Conservation (phyloP, 2,329 filamentous ascomycete species). For the Chrysoporthe deuterocubensis region DNA sequence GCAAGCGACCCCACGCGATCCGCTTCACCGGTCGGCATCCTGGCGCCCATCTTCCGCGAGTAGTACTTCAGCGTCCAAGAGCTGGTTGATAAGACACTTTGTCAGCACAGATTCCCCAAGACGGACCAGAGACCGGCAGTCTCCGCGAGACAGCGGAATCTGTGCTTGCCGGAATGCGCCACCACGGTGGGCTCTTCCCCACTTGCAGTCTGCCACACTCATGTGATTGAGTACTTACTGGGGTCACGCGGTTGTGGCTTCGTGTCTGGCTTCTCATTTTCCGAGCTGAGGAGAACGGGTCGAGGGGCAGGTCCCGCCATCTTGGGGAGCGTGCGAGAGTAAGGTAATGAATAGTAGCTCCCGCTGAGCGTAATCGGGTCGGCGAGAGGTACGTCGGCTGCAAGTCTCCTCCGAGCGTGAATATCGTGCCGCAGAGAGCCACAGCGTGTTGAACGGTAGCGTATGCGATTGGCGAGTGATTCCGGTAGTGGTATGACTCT, state of each 20-base stretch:
- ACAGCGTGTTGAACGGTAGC: background rate
- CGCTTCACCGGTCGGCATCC: slow-evolving; percentile 20
- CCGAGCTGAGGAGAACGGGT: background rate
- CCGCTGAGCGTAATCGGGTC: background rate
- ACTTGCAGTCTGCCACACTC: slow-evolving; percentile 18
- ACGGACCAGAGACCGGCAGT: slow-evolving; percentile 5
- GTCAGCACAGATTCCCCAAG: slow-evolving; percentile 9
- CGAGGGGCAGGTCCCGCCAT: slow-evolving; percentile 8
- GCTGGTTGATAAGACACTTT: slow-evolving; percentile 16
- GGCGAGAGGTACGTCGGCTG: background rate
- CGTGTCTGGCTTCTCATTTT: slow-evolving; percentile 1
- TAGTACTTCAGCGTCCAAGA: slow-evolving; percentile 14
- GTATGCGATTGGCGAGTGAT: background rate
- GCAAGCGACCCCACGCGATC: slow-evolving; percentile 12
- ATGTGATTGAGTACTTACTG: slow-evolving; percentile 26
- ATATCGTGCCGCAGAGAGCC: background rate
- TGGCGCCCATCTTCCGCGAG: slow-evolving; percentile 6
- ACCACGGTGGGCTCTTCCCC: background rate
- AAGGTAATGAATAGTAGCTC: background rate
- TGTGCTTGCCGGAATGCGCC: background rate
- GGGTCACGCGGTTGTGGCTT: slow-evolving; percentile 25
- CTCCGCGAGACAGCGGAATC: background rate
- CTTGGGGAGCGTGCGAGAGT: background rate
- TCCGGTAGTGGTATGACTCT: background rate
- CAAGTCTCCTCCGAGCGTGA: background rate